Evolutionary conservation across 306 rosid species (phyloP).

Genomic region (Quercus berberidifolia): DNA sequence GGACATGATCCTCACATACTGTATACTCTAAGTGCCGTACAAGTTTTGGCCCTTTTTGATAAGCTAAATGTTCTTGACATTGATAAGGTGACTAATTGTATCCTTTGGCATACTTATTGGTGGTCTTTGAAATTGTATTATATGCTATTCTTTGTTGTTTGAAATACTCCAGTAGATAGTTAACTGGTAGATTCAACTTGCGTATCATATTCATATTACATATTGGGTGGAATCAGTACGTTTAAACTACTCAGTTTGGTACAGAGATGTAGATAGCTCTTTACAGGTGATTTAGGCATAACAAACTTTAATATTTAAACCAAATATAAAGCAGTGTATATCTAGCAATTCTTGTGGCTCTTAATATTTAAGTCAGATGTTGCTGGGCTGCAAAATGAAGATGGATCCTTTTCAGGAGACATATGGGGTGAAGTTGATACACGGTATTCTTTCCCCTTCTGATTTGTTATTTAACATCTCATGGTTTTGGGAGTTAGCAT

Average conservation of each 20-base stretch:
- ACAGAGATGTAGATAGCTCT: neutral
- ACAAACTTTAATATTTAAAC: neutral
- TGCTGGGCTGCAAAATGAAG: slow-evolving; percentile 80
- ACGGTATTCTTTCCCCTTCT: slow-evolving; percentile 38
- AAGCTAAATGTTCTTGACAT: slow-evolving; percentile 57
- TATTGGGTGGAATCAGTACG: neutral
- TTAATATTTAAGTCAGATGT: slow-evolving; percentile 55
- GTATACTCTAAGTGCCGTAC: slow-evolving; percentile 80
- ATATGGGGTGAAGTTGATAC: slow-evolving; percentile 95
- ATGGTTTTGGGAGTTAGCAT: neutral
- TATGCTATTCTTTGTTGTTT: neutral
- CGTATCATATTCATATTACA: neutral
- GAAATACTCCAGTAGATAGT: neutral
- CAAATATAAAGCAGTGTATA: neutral
- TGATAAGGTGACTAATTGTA: slow-evolving; percentile 76
- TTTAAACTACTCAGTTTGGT: neutral
- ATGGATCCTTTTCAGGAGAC: slow-evolving; percentile 95
- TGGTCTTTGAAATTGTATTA: neutral
- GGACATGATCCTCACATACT: slow-evolving; percentile 82
- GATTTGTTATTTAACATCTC: neutral
- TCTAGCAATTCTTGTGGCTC: slow-evolving; percentile 18
- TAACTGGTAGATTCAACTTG: neutral
- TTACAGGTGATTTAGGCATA: neutral
- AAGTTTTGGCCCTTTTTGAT: slow-evolving; percentile 75
- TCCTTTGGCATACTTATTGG: slow-evolving; percentile 45